Conservation (phyloP, 257 asterid species). For the Solanum pimpinellifolium region DNA sequence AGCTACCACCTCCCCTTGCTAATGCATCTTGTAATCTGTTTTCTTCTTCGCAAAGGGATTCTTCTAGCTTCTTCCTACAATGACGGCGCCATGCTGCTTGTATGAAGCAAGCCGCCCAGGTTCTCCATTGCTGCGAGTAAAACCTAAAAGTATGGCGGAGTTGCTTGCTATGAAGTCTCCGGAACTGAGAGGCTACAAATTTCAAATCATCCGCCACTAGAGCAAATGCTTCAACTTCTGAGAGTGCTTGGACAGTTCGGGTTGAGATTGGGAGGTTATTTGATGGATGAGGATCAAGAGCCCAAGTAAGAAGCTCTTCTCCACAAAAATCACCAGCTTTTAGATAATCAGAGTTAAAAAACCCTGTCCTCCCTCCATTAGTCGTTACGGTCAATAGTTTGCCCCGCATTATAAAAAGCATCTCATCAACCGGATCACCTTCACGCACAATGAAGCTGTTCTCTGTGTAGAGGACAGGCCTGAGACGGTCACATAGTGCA, state of each 20-base stretch:
- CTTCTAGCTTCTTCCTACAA: conserved; percentile 70
- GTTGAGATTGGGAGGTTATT: conserved; percentile 91
- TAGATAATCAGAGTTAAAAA: conserved; percentile 64
- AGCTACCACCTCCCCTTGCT: conserved; percentile 45
- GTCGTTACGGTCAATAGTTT: conserved; percentile 70
- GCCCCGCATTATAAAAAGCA: conserved; percentile 90
- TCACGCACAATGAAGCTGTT: conserved; percentile 87
- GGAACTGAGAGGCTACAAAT: conserved; percentile 85
- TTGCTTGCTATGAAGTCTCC: conserved; percentile 82
- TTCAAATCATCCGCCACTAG: conserved; percentile 80
- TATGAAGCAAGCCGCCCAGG: conserved; percentile 92
- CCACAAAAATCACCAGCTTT: conserved; percentile 97
- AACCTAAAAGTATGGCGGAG: conserved; percentile 86
- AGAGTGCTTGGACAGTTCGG: conserved; percentile 82
- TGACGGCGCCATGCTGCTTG: conserved; percentile 94
- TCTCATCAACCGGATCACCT: conserved; percentile 97
- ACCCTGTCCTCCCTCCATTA: conserved; percentile 90
- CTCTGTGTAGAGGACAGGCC: conserved; percentile 77
- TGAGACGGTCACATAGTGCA: conserved; percentile 79
- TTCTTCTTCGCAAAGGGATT: conserved; percentile 71
- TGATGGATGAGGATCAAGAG: conserved; percentile 76
- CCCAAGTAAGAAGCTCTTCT: conserved; percentile 99
- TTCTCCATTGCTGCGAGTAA: conserved; percentile 95
- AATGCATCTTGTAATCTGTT: conserved; percentile 63
- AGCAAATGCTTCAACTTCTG: conserved; percentile 96